Evolutionary conservation across 768 basidiomycete species (phyloP).

Genomic region (Tricholoma saponaceum): DNA sequence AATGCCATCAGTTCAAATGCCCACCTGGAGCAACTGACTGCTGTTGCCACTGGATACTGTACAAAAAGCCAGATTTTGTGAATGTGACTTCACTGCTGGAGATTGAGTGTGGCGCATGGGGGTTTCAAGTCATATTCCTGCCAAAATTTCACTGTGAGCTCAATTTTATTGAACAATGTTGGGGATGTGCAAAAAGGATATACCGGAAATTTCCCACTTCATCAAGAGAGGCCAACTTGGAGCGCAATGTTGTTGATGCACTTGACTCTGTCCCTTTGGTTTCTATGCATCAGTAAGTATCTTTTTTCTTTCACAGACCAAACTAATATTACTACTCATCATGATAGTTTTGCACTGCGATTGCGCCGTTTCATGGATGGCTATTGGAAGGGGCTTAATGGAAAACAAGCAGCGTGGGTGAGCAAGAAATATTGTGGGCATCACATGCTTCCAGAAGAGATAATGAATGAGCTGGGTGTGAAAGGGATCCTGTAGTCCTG

Average conservation of each 20-base stretch:
- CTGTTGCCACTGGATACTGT: background rate
- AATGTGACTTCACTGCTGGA: background rate
- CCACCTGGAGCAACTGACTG: background rate
- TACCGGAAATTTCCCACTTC: background rate
- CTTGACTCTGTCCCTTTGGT: background rate
- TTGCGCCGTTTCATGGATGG: background rate
- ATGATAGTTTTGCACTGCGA: background rate
- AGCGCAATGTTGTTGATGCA: background rate
- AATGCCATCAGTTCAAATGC: background rate
- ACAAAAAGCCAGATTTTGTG: background rate
- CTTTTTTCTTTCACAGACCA: background rate
- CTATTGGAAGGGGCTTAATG: background rate
- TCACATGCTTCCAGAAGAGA: background rate
- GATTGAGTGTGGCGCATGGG: too few relatives aligned
- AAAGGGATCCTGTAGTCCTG: constrained; percentile 1
- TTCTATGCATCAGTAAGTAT: background rate
- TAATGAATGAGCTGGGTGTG: background rate
- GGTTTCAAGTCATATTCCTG: too few relatives aligned
- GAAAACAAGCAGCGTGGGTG: background rate
- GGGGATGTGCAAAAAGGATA: background rate
- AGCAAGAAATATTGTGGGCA: constrained; percentile 3
- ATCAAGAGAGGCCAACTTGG: background rate
- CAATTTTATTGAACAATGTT: too few relatives aligned
- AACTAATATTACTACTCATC: background rate
- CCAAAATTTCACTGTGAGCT: too few relatives aligned